phyloP scores from a whole-genome alignment of 2,329 filamentous ascomycete species.

The Zarea fungicola region DNA sequence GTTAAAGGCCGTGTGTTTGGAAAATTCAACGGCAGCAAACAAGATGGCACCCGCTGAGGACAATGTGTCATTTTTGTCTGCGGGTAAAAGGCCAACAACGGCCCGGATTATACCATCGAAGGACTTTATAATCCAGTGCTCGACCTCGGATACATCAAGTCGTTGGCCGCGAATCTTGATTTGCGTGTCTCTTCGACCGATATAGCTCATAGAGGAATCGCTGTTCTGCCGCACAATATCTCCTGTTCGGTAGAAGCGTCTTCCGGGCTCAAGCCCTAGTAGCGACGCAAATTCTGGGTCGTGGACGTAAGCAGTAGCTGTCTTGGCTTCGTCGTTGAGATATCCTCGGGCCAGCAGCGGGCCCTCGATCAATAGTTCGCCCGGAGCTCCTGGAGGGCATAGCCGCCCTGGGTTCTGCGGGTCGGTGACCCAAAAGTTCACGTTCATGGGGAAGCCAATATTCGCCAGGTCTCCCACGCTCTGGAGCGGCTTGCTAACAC shows the following conservation, averaged over 20 bases:
- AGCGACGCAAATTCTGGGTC: constrained; percentile 15
- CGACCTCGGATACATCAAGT: constrained; percentile 35
- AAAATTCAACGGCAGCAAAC: constrained; percentile 10
- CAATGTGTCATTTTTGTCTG: neutral
- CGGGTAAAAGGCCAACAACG: neutral
- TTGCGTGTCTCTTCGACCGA: constrained; percentile 50
- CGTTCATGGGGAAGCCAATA: constrained; percentile 9
- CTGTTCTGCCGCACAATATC: constrained; percentile 37
- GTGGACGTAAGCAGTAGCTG: constrained; percentile 30
- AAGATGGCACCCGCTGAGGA: neutral
- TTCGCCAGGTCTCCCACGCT: neutral
- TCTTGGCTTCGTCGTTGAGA: constrained; percentile 29
- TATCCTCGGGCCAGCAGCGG: constrained; percentile 45
- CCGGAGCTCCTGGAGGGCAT: constrained; percentile 20
- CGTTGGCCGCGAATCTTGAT: constrained; percentile 52
- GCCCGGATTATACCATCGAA: neutral
- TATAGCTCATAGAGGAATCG: constrained; percentile 27
- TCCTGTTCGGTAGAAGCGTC: constrained; percentile 38
- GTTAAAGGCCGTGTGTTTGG: neutral
- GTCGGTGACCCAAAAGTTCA: constrained; percentile 19
- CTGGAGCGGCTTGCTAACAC: neutral
- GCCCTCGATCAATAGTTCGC: constrained; percentile 32
- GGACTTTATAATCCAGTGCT: constrained; percentile 9
- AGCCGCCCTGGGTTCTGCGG: constrained; percentile 16
- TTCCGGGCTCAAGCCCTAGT: neutral